phyloP scores from a whole-genome alignment of 2,329 filamentous ascomycete species.

The Periconia sp. region DNA sequence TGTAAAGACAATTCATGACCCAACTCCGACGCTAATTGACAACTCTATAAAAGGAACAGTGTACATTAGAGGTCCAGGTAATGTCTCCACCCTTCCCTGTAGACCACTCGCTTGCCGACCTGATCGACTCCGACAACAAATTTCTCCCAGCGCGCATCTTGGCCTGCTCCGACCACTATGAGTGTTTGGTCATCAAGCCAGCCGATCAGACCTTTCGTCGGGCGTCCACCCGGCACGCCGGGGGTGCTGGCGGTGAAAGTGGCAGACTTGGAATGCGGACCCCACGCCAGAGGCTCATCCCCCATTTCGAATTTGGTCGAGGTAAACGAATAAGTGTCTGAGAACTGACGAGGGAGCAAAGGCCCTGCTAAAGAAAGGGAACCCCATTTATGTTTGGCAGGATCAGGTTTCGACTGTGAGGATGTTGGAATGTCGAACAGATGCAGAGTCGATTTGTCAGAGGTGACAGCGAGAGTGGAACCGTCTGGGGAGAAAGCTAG shows the following conservation, averaged over 20 bases:
- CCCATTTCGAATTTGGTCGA: slow-evolving; percentile 81
- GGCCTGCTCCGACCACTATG: slow-evolving; percentile 75
- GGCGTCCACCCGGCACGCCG: slow-evolving; percentile 57
- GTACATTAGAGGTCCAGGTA: slow-evolving; percentile 56
- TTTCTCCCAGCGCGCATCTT: slow-evolving; percentile 84
- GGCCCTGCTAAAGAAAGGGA: slow-evolving; percentile 77
- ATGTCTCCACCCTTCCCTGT: slow-evolving; percentile 79
- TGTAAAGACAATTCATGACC: no score
- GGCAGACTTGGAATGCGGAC: slow-evolving; percentile 29
- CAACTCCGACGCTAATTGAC: no score
- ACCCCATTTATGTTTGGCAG: slow-evolving; percentile 68
- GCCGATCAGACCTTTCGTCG: slow-evolving; percentile 80
- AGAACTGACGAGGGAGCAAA: slow-evolving; percentile 82
- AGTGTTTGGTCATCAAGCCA: slow-evolving; percentile 78
- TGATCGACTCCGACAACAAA: slow-evolving; percentile 72
- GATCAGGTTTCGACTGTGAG: slow-evolving; percentile 19
- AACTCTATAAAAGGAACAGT: no score
- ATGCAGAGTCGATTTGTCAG: slow-evolving; percentile 94
- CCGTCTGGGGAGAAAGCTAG: slow-evolving; percentile 84
- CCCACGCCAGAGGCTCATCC: slow-evolving; percentile 60
- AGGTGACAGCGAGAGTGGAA: slow-evolving; percentile 82
- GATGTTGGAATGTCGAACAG: slow-evolving; percentile 72
- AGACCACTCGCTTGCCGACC: slow-evolving; percentile 66
- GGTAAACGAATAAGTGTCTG: slow-evolving; percentile 84
- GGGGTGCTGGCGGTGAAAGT: slow-evolving; percentile 52